Evolutionary conservation across 768 basidiomycete species (phyloP).

Genomic region (Pleurotus tuber-regium): DNA sequence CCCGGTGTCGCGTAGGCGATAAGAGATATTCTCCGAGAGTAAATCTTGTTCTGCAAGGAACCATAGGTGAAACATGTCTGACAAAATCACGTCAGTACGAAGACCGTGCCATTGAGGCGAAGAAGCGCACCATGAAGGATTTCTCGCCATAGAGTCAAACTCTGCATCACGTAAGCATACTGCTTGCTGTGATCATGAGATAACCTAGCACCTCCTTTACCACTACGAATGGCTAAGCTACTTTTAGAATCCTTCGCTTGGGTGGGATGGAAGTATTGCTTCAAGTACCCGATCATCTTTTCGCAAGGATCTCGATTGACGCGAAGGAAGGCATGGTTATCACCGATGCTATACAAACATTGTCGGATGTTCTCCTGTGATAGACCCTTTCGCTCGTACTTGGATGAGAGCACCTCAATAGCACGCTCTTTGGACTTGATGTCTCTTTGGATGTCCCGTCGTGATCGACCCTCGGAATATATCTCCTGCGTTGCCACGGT

Average conservation of each 20-base stretch:
- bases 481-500: constrained; percentile 82
- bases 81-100: neutral
- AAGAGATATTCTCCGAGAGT: constrained; percentile 69
- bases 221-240: constrained; percentile 79
- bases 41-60: constrained; percentile 78
- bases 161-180: constrained; percentile 83
- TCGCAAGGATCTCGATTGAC: constrained; percentile 89
- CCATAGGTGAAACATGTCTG: constrained; percentile 90
- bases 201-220: constrained; percentile 74
- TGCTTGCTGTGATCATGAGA: constrained; percentile 85
- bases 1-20: constrained; percentile 84
- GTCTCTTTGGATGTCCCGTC: constrained; percentile 80
- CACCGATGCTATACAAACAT: constrained; percentile 85
- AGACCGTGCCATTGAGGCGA: constrained; percentile 6
- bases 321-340: constrained; percentile 86
- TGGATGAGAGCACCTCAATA: constrained; percentile 68
- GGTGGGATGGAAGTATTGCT: constrained; percentile 74
- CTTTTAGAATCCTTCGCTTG: constrained; percentile 60
- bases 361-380: constrained; percentile 68
- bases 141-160: constrained; percentile 83
- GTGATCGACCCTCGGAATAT: constrained; percentile 63
- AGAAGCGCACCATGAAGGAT: constrained; percentile 69
- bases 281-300: constrained; percentile 74
- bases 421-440: constrained; percentile 85
- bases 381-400: constrained; percentile 58